phyloP scores from a whole-genome alignment of 305 asterid species.

The Fraxinus xanthoxyloides region DNA sequence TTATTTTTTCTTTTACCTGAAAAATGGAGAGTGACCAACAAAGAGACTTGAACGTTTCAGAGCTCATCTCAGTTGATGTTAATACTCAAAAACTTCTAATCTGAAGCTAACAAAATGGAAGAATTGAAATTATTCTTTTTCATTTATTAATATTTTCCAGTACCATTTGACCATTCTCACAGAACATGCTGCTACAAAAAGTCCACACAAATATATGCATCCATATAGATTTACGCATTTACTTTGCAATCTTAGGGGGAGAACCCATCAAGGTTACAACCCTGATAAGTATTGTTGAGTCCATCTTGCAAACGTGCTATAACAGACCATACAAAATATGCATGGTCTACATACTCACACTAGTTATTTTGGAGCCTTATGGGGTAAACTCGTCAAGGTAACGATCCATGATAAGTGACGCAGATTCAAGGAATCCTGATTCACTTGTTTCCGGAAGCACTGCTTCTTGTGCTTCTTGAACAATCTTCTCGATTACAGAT shows the following conservation, averaged over 20 bases:
- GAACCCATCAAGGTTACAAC: not conserved
- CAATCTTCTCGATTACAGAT: constrained; percentile 62
- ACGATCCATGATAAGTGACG: constrained; percentile 57
- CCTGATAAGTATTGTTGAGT: not conserved
- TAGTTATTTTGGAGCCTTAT: not conserved
- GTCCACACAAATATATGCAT: not conserved
- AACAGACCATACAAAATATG: constrained; percentile 12
- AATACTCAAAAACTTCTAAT: no score
- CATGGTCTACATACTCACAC: constrained; percentile 22
- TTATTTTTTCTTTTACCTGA: not conserved
- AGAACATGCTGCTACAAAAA: not conserved
- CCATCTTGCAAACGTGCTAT: not conserved
- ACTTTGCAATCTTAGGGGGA: not conserved
- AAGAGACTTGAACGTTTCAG: not conserved
- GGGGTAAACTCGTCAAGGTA: constrained; percentile 43
- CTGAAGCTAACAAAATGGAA: not conserved
- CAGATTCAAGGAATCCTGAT: constrained; percentile 52
- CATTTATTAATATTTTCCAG: not conserved
- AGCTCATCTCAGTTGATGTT: no score
- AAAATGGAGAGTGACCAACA: not conserved
- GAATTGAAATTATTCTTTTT: not conserved
- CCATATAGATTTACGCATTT: not conserved
- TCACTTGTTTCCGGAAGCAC: constrained; percentile 61
- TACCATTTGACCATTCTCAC: not conserved
- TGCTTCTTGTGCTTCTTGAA: constrained; percentile 56